Evolutionary conservation across 73 alveolate genomes (phyloP), one percentile per base, ranked within the genome.

Genomic region (Paramecium sexaurelia): DNA sequence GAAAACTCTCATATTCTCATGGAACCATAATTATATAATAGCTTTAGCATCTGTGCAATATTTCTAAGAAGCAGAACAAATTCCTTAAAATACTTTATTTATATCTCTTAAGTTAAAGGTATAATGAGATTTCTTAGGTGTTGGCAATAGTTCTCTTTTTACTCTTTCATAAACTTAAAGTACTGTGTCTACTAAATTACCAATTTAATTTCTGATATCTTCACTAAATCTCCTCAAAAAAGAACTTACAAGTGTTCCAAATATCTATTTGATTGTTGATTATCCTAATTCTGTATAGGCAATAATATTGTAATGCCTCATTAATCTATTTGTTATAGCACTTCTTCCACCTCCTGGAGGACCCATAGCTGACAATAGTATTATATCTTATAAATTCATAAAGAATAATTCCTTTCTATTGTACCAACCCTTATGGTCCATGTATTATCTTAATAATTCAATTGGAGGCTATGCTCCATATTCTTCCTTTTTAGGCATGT

Each of bases 401-500:
- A 96, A 97, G 83, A 96, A 98, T 92, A 93, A 94, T 66, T 98
- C 94, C 51, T 96, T 97, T 33, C 66, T 13, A 85, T 92, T 92
- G 36, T 85, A 92, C 98, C 98, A 94, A 55, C 99, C 99, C 19
- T 98, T 98, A 94, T 97, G 96, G 88, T 98, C 99, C 99, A 97
- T 97, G 99, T 99, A 98, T 92, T 98, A 97, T 88, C 99, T 97
- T 35, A 98, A 92, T 47, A 98, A 93, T 95, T 98, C 99, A 1
- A 98, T 96, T 1, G 99, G 99, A 13, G 99, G 99, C 90, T 98
- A 97, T 5, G 99, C 99, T 5, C 99, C 99, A 84, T 95, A 98
- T 57, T 91, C 95, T 85, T 97, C 99, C 27, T 11, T 96, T 84
- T 95, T 96, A 3, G 99, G 99, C 99, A 98, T 98, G 87, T 98